Evolutionary conservation across 1,284 basidiomycete genomes (phyloP), one percentile per base, ranked within the genome.

Genomic region (Ustilago cynodontis): DNA sequence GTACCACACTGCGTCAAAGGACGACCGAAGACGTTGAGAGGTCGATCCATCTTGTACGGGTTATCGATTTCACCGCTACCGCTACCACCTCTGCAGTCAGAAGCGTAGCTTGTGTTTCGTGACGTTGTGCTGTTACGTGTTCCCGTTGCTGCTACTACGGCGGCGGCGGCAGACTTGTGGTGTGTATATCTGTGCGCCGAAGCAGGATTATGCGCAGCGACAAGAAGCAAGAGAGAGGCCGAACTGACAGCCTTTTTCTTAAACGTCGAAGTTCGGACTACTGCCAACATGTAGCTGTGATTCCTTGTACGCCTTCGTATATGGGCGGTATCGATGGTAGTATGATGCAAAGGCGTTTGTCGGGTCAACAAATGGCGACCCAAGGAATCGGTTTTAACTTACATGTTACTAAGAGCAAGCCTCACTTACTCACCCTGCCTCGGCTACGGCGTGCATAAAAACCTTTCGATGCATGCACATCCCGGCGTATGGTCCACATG

Each of bases 21-120:
- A 1, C 65, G 65, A 10, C 74, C 78, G 22, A 80, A 75, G 8
- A 81, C 71, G 24, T 81, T 81, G 28, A 78, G n/a, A 0, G 79
- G 71, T 24, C 61, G 67, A n/a, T 74, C 76, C 72, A 80, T 79
- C 45, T 64, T 72, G 69, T 69, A 67, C 7, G 70, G 70, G 28
- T 72, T 64, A 37, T 72, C 60, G 6, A 63, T 43, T 1, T 49
- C 33, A 4, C 26, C 59, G 7, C 33, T 37, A 3, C 50, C 55
- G 16, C 33, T 50, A 18, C 49, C 26, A 3, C 52, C 57, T 31
- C 31, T 4, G 0, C 60, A 33, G 52, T 54, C 61, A 2, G 65
- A 59, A 29, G 65, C 70, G 65, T 64, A 67, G 16, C 60, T 67
- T 62, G 70, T 65, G 60, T 66, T 67, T 22, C 65, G 65, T 26